Evolutionary conservation across 305 asterid species (phyloP), one percentile per base, ranked within the genome.

Genomic region (Rubia occidens): DNA sequence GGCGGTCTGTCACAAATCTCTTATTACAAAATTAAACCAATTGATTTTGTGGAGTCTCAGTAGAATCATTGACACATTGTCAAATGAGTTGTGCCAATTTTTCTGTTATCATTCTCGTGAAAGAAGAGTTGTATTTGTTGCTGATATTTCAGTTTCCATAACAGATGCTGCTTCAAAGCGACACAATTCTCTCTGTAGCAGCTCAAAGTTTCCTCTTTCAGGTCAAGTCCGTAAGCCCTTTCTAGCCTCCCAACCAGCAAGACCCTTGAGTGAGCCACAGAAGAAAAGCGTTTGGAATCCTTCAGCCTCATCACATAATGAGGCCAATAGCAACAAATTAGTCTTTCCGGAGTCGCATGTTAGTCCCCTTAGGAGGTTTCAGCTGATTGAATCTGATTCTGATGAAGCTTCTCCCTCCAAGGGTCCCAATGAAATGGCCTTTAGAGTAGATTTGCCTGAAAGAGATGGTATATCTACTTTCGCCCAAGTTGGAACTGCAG

Each of bases 341-440:
- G n/a, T n/a, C n/a, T n/a, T n/a, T n/a, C n/a, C n/a, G n/a, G n/a
- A n/a, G n/a, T n/a, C n/a, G n/a, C n/a, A n/a, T n/a, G n/a, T n/a
- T n/a, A n/a, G n/a, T n/a, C n/a, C 64, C 73, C 78, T 88, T 64
- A 87, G 96, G 83, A 88, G 73, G 82, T 93, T 88, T 81, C 96
- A 87, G 82, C 76, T 93, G 83, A 85, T 93, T 47, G 92, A 86
- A 80, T 92, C 96, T 55, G 96, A 86, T 82, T 88, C 91, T 71
- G 98, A 88, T 73, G 89, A 88, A 74, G 84, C 86, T 74, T 82
- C 85, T 64, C 47, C 71, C 60, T 70, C 56, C 47, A 83, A 79
- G 65, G 75, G 62, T 67, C 54, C 59, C 9, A 67, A 59, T 64
- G 66, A 66, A 64, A 80, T 65, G 67, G 56, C n/a, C 59, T 82